These are phyloP conservation scores for Colletotrichum sojae DNA, from an alignment of 2,329 filamentous ascomycete species.

Conservation along the genomic window DNA sequence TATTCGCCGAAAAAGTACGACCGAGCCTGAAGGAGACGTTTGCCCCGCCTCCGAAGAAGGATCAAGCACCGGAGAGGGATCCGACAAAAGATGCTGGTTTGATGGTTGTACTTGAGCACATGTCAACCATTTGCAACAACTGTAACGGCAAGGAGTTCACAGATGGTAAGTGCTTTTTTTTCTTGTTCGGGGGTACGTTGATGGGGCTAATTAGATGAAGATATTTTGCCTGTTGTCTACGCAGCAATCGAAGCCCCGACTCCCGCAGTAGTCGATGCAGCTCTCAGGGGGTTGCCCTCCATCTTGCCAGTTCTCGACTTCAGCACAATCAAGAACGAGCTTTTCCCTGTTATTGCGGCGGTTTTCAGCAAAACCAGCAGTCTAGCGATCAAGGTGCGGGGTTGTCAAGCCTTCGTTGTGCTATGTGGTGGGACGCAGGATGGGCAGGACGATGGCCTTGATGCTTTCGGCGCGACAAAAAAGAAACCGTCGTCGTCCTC, in stretches of 20 bases:
- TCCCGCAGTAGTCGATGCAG: constrained; percentile 89
- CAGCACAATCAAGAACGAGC: constrained; percentile 95
- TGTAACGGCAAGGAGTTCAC: constrained; percentile 94
- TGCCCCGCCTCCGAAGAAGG: constrained; percentile 69
- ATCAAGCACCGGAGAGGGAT: constrained; percentile 77
- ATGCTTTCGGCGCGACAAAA: constrained; percentile 73
- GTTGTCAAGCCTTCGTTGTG: constrained; percentile 89
- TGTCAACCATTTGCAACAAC: constrained; percentile 81
- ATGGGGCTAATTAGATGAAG: constrained; percentile 56
- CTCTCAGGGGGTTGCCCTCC: constrained; percentile 81
- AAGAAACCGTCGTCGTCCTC: constrained; percentile 76
- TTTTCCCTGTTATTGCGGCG: constrained; percentile 91
- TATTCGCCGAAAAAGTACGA: constrained; percentile 89
- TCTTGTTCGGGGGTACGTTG: neutral
- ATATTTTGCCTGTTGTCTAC: constrained; percentile 89
- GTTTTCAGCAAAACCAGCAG: constrained; percentile 96
- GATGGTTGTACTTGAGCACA: constrained; percentile 91
- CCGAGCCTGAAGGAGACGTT: constrained; percentile 89
- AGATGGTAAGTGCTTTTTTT: constrained; percentile 72
- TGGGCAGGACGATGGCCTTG: constrained; percentile 77
- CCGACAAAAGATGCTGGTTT: constrained; percentile 88
- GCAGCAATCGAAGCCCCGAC: constrained; percentile 90
- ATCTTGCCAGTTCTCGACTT: constrained; percentile 94
- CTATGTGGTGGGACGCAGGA: constrained; percentile 84
- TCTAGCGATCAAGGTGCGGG: constrained; percentile 93